Conservation (phyloP, 352 stramenopile genomes). For the Phytophthora ramorum region DNA sequence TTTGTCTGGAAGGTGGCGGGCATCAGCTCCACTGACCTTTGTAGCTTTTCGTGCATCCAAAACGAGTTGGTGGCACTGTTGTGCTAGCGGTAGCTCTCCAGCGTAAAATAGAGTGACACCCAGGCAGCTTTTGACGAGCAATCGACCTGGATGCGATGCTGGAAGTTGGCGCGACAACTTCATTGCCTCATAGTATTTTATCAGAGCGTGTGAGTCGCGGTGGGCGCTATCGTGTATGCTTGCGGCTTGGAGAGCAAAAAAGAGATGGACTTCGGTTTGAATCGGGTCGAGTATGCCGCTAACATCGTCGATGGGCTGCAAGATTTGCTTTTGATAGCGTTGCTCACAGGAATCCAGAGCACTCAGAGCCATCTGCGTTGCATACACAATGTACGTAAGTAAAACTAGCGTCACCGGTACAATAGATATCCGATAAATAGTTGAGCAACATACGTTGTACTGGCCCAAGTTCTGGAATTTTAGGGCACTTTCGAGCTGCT, state of each 20-base stretch:
- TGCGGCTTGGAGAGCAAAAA: conserved; percentile 56
- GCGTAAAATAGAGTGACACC: conserved; percentile 67
- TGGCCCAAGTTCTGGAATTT: conserved; percentile 74
- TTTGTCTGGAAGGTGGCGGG: conserved; percentile 4
- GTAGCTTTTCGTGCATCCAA: conserved; percentile 45
- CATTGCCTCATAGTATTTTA: conserved; percentile 61
- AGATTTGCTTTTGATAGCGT: conserved; percentile 37
- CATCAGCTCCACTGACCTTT: conserved; percentile 22
- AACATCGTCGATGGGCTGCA: conserved; percentile 2
- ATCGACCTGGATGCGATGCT: conserved; percentile 37
- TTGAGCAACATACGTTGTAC: conserved; percentile 51
- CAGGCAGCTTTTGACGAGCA: conserved; percentile 57
- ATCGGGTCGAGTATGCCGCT: conserved; percentile 3
- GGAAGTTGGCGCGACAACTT: conserved; percentile 46
- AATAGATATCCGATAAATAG: not conserved
- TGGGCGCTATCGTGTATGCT: conserved; percentile 65
- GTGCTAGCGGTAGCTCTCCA: conserved; percentile 53
- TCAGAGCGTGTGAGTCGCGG: conserved; percentile 54
- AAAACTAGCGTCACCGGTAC: not conserved
- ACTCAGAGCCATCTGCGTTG: conserved; percentile 64
- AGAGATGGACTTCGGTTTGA: conserved; percentile 52
- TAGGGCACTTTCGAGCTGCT: conserved; percentile 60
- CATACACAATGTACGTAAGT: not conserved
- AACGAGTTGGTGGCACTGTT: conserved; percentile 63
- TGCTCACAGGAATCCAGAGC: conserved; percentile 52